phyloP scores from a whole-genome alignment of 257 asterid genomes.

The Marsdenia floribunda region DNA sequence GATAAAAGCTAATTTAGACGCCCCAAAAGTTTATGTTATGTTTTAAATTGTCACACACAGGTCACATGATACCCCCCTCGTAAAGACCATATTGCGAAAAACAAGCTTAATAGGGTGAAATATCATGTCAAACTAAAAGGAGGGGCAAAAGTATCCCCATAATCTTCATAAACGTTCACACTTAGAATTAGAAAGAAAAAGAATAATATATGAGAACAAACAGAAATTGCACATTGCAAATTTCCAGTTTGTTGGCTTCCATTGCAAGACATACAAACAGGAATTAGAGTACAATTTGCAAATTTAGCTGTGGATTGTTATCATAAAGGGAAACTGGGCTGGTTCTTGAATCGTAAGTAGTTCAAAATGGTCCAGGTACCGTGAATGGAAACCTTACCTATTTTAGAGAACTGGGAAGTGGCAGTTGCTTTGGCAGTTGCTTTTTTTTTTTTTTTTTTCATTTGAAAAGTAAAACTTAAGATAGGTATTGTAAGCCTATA shows the following conservation, averaged over 20 bases:
- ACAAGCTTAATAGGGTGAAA: neutral
- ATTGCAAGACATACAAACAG: neutral
- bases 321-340: neutral
- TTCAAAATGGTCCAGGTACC: neutral
- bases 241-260: neutral
- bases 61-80: neutral
- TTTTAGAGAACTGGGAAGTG: neutral
- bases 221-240: neutral
- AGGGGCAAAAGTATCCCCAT: neutral
- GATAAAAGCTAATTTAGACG: no score
- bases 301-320: no score
- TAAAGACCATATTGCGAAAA: neutral
- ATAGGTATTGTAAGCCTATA: neutral
- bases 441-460: neutral
- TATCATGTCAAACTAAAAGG: neutral
- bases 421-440: neutral
- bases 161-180: neutral
- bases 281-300: neutral
- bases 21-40: no score
- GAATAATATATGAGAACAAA: neutral
- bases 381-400: neutral
- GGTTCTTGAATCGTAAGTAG: neutral
- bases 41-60: neutral
- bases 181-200: neutral
- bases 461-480: no score